Conservation (phyloP, 257 asterid genomes). For the Rehmannia glutinosa region DNA sequence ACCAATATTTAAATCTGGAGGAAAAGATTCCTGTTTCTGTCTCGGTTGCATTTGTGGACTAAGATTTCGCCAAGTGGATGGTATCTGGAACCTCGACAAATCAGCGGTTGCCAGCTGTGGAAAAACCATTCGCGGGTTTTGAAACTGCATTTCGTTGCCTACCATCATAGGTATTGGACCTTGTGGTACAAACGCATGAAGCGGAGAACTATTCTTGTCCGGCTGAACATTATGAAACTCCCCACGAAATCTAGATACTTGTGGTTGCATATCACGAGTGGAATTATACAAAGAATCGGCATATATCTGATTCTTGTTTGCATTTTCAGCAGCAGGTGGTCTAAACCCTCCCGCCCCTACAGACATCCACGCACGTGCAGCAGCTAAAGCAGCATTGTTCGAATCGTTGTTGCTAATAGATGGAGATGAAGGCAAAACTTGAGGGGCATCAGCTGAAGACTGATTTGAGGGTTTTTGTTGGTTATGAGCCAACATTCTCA, state of each 20-base stretch:
- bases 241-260: conserved; percentile 43
- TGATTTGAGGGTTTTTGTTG: conserved; percentile 46
- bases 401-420: conserved; percentile 39
- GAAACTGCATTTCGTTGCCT: conserved; percentile 49
- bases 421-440: conserved; percentile 25
- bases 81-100: conserved; percentile 76
- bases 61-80: conserved; percentile 51
- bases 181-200: conserved; percentile 56
- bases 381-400: conserved; percentile 64
- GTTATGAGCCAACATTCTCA: conserved; percentile 57
- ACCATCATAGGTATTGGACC: conserved; percentile 45
- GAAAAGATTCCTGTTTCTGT: conserved; percentile 67
- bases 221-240: conserved; percentile 41
- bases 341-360: conserved; percentile 77
- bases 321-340: conserved; percentile 33
- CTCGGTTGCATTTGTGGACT: conserved; percentile 58
- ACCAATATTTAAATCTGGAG: conserved; percentile 88
- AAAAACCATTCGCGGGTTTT: conserved; percentile 41
- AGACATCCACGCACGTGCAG: conserved; percentile 95
- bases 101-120: conserved; percentile 69
- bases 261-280: conserved; percentile 49
- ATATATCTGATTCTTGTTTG: conserved; percentile 42
- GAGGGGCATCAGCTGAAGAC: too few species aligned
- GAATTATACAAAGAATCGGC: conserved; percentile 54
- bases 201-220: conserved; percentile 35